These are phyloP conservation scores for Elsinoe necatrix DNA, from an alignment of 2,329 filamentous ascomycete species.

Conservation along the genomic window DNA sequence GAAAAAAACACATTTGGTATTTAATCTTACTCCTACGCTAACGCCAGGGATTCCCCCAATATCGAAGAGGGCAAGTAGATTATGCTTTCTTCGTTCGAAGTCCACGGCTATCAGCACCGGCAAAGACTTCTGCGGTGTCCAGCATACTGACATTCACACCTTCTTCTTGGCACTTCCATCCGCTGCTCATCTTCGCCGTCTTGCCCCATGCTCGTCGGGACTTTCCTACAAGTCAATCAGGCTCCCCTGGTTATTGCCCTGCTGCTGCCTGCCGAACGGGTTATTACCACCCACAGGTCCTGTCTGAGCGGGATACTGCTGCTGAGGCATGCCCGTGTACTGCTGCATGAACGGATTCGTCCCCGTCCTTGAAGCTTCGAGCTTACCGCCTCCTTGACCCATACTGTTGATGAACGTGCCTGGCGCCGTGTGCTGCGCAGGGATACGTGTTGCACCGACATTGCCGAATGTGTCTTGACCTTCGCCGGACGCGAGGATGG, in stretches of 20 bases:
- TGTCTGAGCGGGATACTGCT: constrained; percentile 33
- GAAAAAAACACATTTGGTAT: constrained; percentile 1
- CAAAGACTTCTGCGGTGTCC: background rate
- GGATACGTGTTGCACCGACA: constrained; percentile 89
- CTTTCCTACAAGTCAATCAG: constrained; percentile 51
- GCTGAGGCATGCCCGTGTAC: constrained; percentile 59
- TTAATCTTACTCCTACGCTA: constrained; percentile 7
- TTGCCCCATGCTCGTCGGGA: no score
- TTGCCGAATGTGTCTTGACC: constrained; percentile 97
- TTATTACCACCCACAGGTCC: constrained; percentile 45
- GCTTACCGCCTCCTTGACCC: constrained; percentile 63
- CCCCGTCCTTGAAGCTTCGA: constrained; percentile 61
- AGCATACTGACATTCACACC: background rate
- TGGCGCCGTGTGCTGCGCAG: constrained; percentile 90
- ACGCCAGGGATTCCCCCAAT: background rate
- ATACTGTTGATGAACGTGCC: constrained; percentile 96
- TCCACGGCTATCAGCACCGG: background rate
- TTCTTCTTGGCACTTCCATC: background rate
- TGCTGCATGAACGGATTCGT: constrained; percentile 89
- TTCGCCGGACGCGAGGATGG: constrained; percentile 75
- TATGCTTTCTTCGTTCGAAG: background rate
- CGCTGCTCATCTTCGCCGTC: background rate
- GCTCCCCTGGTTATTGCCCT: constrained; percentile 45
- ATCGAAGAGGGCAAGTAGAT: background rate
- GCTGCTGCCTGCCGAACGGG: constrained; percentile 46